A percentile compares a stretch with the other conserved stretches of the same genome.
phyloP scores from a whole-genome alignment of 768 basidiomycete genomes.

The Russula foetens region DNA sequence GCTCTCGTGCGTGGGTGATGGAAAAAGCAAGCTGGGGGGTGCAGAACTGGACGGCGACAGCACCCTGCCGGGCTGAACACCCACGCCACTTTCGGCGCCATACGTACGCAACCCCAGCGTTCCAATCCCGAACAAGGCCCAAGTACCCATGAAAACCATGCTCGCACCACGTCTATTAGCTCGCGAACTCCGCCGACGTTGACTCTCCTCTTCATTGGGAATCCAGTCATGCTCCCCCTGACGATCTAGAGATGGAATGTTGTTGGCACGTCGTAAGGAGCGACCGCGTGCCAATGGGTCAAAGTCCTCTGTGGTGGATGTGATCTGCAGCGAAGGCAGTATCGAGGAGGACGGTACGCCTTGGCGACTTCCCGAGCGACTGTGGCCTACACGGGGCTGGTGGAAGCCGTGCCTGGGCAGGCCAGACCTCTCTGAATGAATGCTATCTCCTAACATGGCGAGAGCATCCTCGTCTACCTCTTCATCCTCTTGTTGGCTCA shows the following conservation, averaged over 20 bases:
- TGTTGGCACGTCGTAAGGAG: slow-evolving; percentile 34
- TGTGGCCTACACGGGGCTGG: slow-evolving; percentile 24
- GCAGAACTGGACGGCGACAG: slow-evolving; percentile 24
- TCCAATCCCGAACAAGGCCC: slow-evolving; percentile 65
- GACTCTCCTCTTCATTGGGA: slow-evolving; percentile 7
- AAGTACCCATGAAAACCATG: slow-evolving; percentile 75
- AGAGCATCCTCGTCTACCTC: slow-evolving; percentile 44
- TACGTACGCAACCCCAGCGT: slow-evolving; percentile 33
- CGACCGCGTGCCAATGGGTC: slow-evolving; percentile 33
- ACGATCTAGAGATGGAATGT: slow-evolving; percentile 11
- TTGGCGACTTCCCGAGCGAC: slow-evolving; percentile 28
- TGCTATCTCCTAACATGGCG: slow-evolving; percentile 59
- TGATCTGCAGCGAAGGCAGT: slow-evolving; percentile 27
- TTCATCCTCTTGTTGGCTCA: slow-evolving; percentile 33
- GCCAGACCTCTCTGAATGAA: slow-evolving; percentile 57
- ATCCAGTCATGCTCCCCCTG: slow-evolving; percentile 5
- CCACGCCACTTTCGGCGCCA: slow-evolving; percentile 24
- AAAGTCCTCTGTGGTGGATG: slow-evolving; percentile 8
- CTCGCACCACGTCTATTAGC: slow-evolving; percentile 63
- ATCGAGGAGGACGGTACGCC: slow-evolving; percentile 21
- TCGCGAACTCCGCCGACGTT: slow-evolving; percentile 37
- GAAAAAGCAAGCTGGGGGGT: background rate
- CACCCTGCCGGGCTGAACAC: slow-evolving; percentile 41
- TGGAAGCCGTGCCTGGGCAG: slow-evolving; percentile 54
- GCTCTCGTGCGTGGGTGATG: background rate